phyloP scores from a whole-genome alignment of 768 basidiomycete genomes.

The Mycena galericulata region DNA sequence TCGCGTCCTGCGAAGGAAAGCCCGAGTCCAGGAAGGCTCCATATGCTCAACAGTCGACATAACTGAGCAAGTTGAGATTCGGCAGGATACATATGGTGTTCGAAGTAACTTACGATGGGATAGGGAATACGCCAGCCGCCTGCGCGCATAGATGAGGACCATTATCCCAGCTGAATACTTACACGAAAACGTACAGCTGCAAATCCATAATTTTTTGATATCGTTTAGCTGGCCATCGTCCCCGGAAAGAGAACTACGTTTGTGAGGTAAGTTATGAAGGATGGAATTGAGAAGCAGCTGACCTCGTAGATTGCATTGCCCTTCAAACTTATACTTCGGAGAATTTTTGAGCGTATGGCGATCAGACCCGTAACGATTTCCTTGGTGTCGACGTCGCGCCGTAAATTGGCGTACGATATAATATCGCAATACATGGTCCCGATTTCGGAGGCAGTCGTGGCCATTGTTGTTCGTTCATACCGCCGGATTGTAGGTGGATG shows the following conservation, averaged over 20 bases:
- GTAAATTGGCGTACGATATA: constrained; percentile 75
- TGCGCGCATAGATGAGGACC: constrained; percentile 39
- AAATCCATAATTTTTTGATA: constrained; percentile 78
- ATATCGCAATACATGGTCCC: constrained; percentile 83
- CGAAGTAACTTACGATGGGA: constrained; percentile 56
- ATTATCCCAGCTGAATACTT: not conserved
- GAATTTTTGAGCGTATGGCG: constrained; percentile 81
- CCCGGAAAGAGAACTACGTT: constrained; percentile 81
- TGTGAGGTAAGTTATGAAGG: not conserved
- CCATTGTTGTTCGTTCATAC: constrained; percentile 78
- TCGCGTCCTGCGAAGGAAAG: constrained; percentile 79
- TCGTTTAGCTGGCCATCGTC: constrained; percentile 83
- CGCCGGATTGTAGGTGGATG: constrained; percentile 78
- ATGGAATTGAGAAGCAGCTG: not conserved
- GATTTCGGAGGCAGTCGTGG: constrained; percentile 75
- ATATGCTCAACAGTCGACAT: constrained; percentile 79
- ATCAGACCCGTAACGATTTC: constrained; percentile 74
- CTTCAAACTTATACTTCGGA: constrained; percentile 66
- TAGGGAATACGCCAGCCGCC: constrained; percentile 76
- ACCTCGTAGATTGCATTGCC: constrained; percentile 79
- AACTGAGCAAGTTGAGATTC: constrained; percentile 42
- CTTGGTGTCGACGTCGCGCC: constrained; percentile 59
- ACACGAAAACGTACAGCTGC: constrained; percentile 67
- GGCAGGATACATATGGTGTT: too few species aligned
- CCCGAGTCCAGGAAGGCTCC: constrained; percentile 81